A percentile compares a stretch with the other conserved stretches of the same genome.
Evolutionary conservation across 75 land plant species (phyloP).

Genomic region (Sequoia sempervirens): DNA sequence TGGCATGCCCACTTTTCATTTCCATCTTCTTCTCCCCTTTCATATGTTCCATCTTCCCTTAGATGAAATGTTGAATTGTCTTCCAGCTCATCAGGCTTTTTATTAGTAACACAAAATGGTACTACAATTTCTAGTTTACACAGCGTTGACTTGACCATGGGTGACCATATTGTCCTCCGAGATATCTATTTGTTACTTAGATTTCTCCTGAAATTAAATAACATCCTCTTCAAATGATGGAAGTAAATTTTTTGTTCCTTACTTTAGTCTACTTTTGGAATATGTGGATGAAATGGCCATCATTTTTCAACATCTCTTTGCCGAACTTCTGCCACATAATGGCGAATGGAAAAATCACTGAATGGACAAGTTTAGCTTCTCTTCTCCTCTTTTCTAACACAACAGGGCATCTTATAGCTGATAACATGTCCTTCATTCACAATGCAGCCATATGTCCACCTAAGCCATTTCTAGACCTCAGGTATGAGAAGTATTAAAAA

Average conservation of each 20-base stretch:
- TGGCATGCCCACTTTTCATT: background rate
- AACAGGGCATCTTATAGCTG: background rate
- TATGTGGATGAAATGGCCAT: background rate
- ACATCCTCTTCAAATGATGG: background rate
- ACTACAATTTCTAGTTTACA: background rate
- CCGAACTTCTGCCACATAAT: background rate
- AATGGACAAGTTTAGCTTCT: background rate
- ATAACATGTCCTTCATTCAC: background rate
- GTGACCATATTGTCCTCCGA: background rate
- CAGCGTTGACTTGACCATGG: background rate
- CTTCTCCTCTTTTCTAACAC: background rate
- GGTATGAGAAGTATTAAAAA: background rate
- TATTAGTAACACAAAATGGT: background rate
- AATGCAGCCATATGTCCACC: background rate
- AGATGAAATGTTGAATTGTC: background rate
- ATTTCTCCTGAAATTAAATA: background rate
- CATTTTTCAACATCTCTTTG: background rate
- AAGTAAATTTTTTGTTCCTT: background rate
- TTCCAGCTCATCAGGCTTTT: background rate
- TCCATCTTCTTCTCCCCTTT: background rate
- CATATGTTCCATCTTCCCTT: background rate
- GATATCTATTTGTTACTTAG: background rate
- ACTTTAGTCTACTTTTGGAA: background rate
- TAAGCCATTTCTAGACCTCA: background rate
- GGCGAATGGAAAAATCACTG: background rate